These are phyloP conservation scores for Aaosphaeria arxii DNA, from an alignment of 2,329 filamentous ascomycete genomes.

Conservation along the genomic window DNA sequence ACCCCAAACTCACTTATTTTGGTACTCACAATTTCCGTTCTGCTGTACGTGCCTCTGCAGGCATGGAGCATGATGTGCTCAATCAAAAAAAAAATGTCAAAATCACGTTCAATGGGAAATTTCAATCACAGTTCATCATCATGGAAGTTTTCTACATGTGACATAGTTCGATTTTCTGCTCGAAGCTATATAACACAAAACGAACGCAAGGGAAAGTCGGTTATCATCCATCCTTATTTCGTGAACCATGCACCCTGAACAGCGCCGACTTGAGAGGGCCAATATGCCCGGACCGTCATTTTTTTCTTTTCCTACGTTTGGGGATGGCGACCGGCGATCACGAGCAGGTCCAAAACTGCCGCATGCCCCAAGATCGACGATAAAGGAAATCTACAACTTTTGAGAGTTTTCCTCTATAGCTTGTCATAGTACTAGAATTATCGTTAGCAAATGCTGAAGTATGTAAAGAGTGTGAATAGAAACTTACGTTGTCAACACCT, in stretches of 20 bases:
- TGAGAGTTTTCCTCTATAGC: conserved; percentile 66
- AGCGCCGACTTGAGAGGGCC: conserved; percentile 25
- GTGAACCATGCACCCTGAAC: conserved; percentile 20
- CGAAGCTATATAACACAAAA: conserved; percentile 32
- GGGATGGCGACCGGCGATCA: conserved; percentile 28
- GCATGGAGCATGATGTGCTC: too few relatives aligned
- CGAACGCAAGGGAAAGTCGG: not conserved
- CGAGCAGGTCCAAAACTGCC: conserved; percentile 34
- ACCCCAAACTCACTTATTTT: too few relatives aligned
- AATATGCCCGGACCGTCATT: conserved; percentile 36
- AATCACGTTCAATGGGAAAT: too few relatives aligned
- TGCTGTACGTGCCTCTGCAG: too few relatives aligned
- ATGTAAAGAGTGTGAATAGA: not conserved
- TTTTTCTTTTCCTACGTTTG: conserved; percentile 31
- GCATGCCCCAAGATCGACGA: conserved; percentile 27
- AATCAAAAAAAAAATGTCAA: too few relatives aligned
- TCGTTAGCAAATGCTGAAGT: conserved; percentile 38
- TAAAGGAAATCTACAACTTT: conserved; percentile 44
- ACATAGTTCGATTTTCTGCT: conserved; percentile 20
- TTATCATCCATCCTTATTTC: conserved; percentile 7
- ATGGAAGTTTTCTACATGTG: too few relatives aligned
- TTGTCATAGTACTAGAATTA: conserved; percentile 89
- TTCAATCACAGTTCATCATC: too few relatives aligned
- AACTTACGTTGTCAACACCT: conserved; percentile 90
- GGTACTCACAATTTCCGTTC: too few relatives aligned